These are phyloP conservation scores for Metschnikowia orientalis DNA, from an alignment of 805 yeast genomes.

Conservation along the genomic window DNA sequence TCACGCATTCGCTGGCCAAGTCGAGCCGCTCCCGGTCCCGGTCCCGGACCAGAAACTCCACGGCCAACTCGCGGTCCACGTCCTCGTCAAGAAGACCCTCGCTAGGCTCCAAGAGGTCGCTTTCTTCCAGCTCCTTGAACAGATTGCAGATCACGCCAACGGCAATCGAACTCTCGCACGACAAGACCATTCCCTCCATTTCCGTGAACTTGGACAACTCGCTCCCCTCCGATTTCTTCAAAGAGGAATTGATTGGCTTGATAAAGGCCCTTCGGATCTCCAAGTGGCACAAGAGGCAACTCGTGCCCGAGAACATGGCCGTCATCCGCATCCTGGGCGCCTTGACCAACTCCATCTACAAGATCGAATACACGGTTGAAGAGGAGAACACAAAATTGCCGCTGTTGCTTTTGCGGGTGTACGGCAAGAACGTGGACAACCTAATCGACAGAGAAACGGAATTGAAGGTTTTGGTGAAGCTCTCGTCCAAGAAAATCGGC, in stretches of 20 bases:
- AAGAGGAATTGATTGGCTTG: conserved; percentile 69
- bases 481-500: conserved; percentile 77
- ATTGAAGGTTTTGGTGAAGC: conserved; percentile 63
- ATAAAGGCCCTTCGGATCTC: conserved; percentile 61
- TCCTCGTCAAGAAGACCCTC: conserved; percentile 34
- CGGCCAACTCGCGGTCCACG: conserved; percentile 33
- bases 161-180: conserved; percentile 25
- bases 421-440: conserved; percentile 82
- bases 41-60: conserved; percentile 29
- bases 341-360: conserved; percentile 83
- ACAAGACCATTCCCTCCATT: conserved; percentile 44
- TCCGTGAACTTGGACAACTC: conserved; percentile 65
- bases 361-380: conserved; percentile 51
- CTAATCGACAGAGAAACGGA: conserved; percentile 86
- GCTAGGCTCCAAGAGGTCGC: conserved; percentile 29
- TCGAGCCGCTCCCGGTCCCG: conserved; percentile 38
- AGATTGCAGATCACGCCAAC: conserved; percentile 28
- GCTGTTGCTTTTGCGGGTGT: conserved; percentile 68
- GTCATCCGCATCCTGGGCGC: conserved; percentile 84
- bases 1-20: conserved; percentile 16
- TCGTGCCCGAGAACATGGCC: conserved; percentile 38
- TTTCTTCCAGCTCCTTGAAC: conserved; percentile 31
- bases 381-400: conserved; percentile 43
- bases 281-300: conserved; percentile 68
- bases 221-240: conserved; percentile 79